phyloP scores from a whole-genome alignment of 2,329 filamentous ascomycete genomes.

The Elsinoe necatrix region DNA sequence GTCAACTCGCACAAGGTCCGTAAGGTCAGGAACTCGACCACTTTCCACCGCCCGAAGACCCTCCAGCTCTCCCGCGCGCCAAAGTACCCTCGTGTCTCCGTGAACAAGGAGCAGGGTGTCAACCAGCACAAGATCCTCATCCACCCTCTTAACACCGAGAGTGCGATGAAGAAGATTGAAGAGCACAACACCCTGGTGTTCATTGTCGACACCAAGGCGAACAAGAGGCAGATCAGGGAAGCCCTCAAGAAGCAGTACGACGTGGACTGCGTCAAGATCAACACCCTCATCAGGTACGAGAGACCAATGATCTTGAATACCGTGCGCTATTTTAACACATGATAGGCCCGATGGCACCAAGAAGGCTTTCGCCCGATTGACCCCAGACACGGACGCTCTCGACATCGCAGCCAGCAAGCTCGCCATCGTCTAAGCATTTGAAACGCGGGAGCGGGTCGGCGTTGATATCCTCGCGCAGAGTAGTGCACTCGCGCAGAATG shows the following conservation, averaged over 20 bases:
- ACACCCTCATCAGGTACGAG: conserved; percentile 89
- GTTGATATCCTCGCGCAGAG: conserved; percentile 9
- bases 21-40: conserved; percentile 87
- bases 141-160: conserved; percentile 98
- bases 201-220: conserved; percentile 59
- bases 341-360: conserved; percentile 85
- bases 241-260: conserved; percentile 99
- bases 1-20: conserved; percentile 74
- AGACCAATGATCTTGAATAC: neutral
- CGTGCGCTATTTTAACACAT: neutral
- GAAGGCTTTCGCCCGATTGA: conserved; percentile 97
- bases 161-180: conserved; percentile 99
- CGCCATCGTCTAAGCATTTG: conserved; percentile 69
- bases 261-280: conserved; percentile 97
- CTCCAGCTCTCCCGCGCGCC: conserved; percentile 80
- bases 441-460: neutral
- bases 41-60: conserved; percentile 97
- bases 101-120: conserved; percentile 80
- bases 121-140: conserved; percentile 97
- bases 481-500: conserved; percentile 14
- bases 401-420: conserved; percentile 99
- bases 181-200: conserved; percentile 91
- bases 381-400: conserved; percentile 92
- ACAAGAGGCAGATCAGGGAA: conserved; percentile 99
- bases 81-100: conserved; percentile 95